A percentile compares a stretch with the other conserved stretches of the same genome.
Conservation (phyloP, 2,329 filamentous ascomycete species). For the Pseudophaeomoniella oleicola region DNA sequence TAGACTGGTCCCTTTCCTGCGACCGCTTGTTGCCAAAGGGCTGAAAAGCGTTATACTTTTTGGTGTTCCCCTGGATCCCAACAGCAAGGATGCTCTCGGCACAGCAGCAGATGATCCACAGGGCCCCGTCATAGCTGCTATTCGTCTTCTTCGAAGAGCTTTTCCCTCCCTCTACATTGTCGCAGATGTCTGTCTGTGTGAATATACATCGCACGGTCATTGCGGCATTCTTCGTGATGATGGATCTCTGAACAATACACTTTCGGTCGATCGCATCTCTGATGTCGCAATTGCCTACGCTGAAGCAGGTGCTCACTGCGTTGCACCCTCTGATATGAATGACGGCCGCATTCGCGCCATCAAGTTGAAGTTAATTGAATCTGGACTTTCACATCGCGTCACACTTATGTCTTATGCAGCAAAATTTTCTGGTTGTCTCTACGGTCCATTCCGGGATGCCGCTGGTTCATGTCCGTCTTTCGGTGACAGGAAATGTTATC, state of each 20-base stretch:
- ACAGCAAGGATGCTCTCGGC: constrained; percentile 78
- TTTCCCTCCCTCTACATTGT: constrained; percentile 89
- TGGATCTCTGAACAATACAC: constrained; percentile 78
- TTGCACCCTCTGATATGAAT: constrained; percentile 97
- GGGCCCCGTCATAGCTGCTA: constrained; percentile 78
- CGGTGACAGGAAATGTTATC: constrained; percentile 91
- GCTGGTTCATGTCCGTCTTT: constrained; percentile 84
- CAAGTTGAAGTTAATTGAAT: constrained; percentile 93
- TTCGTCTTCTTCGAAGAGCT: constrained; percentile 65
- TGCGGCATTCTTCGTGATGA: constrained; percentile 93
- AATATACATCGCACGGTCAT: constrained; percentile 96
- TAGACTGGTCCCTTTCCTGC: constrained; percentile 68
- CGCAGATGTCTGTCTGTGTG: constrained; percentile 90
- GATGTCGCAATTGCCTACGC: constrained; percentile 98
- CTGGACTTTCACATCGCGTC: constrained; percentile 79
- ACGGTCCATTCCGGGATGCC: constrained; percentile 93
- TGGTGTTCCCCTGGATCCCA: constrained; percentile 70
- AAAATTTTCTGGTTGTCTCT: constrained; percentile 92
- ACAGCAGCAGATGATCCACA: constrained; percentile 85
- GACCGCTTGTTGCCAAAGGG: constrained; percentile 76
- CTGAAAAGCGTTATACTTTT: constrained; percentile 90
- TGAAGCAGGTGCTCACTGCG: constrained; percentile 87
- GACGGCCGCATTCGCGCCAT: constrained; percentile 94
- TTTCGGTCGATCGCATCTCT: constrained; percentile 86
- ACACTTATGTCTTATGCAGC: constrained; percentile 96